A percentile compares a stretch with the other conserved stretches of the same genome.
These are phyloP conservation scores for Asparagopsis taxiformis DNA, from an alignment of 31 red algal genomes.

Conservation along the genomic window DNA sequence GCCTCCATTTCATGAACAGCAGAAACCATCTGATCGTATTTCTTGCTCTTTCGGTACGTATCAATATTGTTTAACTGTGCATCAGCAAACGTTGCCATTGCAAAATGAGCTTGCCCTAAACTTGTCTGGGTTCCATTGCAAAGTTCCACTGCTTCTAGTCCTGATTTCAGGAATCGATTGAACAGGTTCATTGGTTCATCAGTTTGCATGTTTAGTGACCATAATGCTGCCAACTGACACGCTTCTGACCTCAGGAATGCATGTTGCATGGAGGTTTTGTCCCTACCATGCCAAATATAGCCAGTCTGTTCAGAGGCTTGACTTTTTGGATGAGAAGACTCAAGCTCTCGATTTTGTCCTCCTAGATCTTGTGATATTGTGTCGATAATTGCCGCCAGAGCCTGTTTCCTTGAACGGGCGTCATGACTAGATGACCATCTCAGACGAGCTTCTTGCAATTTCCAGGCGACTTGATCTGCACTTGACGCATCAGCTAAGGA, in stretches of 20 bases:
- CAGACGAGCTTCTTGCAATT: constrained; percentile 60
- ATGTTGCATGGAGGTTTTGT: constrained; percentile 1
- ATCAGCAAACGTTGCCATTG: constrained; percentile 81
- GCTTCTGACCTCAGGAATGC: constrained; percentile 67
- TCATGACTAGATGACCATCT: constrained; percentile 69
- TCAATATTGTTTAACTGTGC: constrained; percentile 63
- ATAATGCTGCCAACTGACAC: constrained; percentile 72
- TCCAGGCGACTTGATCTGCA: constrained; percentile 43
- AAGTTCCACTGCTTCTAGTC: constrained; percentile 33
- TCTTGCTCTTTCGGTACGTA: constrained; percentile 50
- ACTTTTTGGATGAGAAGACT: neutral
- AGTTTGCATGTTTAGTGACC: constrained; percentile 77
- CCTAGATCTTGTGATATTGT: constrained; percentile 44
- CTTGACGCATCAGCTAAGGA: constrained; percentile 16
- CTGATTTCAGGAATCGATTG: constrained; percentile 53
- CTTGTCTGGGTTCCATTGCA: constrained; percentile 5
- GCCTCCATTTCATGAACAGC: constrained; percentile 30
- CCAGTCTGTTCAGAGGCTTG: neutral
- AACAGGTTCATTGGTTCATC: constrained; percentile 68
- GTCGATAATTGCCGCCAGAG: constrained; percentile 33
- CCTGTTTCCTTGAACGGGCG: constrained; percentile 39
- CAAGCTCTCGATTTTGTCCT: constrained; percentile 8
- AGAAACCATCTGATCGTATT: constrained; percentile 52
- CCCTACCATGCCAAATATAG: neutral
- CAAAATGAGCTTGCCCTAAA: constrained; percentile 41